Conservation (phyloP, 805 yeast genomes). For the Diddensiella caesifluorescens region DNA sequence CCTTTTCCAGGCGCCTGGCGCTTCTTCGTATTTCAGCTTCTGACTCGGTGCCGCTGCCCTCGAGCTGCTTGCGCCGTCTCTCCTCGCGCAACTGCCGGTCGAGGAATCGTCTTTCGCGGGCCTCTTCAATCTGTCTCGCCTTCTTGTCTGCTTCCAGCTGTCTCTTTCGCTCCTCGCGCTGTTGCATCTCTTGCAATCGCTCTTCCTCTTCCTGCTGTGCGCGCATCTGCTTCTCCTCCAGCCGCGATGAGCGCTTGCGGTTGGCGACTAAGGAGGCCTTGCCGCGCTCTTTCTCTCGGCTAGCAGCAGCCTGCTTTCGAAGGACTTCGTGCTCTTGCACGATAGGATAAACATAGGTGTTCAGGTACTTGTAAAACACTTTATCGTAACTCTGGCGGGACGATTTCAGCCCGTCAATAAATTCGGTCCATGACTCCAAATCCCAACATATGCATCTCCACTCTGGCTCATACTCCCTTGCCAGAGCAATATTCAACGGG, state of each 20-base stretch:
- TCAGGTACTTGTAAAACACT: conserved; percentile 20
- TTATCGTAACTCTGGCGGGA: conserved; percentile 18
- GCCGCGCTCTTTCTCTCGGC: conserved; percentile 25
- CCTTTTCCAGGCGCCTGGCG: conserved; percentile 4
- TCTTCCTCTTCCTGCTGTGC: conserved; percentile 24
- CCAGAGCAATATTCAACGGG: conserved; percentile 16
- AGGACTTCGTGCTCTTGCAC: conserved; percentile 27
- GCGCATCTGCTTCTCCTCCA: conserved; percentile 25
- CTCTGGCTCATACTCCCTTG: conserved; percentile 22
- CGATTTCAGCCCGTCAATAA: conserved; percentile 20
- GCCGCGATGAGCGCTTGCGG: conserved; percentile 32
- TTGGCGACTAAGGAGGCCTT: conserved; percentile 27
- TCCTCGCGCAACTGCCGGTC: conserved; percentile 15
- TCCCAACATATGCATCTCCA: conserved; percentile 33
- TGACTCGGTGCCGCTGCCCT: conserved; percentile 14
- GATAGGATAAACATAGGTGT: conserved; percentile 27
- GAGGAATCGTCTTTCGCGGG: conserved; percentile 11
- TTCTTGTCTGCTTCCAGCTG: conserved; percentile 8
- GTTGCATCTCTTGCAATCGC: conserved; percentile 15
- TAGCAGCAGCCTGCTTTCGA: conserved; percentile 23
- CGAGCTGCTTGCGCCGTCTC: conserved; percentile 1
- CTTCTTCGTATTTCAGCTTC: conserved; percentile 1
- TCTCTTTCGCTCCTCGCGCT: conserved; percentile 13
- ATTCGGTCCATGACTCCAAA: conserved; percentile 26
- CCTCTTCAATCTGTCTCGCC: conserved; percentile 11